These are phyloP conservation scores for Cornus controversa DNA, from an alignment of 148 eudicot genomes.

Conservation along the genomic window DNA sequence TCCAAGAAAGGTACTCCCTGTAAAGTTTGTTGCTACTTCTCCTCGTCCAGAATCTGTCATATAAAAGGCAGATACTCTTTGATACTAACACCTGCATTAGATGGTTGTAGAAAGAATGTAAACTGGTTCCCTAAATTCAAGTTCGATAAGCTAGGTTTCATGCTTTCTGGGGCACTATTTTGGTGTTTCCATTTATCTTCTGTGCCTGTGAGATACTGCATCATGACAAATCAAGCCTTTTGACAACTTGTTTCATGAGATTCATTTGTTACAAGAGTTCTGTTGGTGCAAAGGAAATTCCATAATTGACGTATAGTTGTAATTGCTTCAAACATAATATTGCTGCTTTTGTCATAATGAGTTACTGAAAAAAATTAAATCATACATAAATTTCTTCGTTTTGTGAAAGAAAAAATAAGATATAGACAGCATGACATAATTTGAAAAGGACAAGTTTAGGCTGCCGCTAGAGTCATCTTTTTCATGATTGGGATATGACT, in stretches of 20 bases:
- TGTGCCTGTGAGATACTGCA: background rate
- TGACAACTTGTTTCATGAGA: background rate
- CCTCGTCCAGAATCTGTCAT: background rate
- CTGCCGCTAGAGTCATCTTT: too few relatives aligned
- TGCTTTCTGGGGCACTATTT: background rate
- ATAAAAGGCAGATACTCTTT: background rate
- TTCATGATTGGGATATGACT: background rate
- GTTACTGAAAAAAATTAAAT: too few relatives aligned
- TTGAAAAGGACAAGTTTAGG: too few relatives aligned
- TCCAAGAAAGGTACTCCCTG: constrained; percentile 52
- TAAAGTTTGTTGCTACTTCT: background rate
- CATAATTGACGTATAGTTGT: too few relatives aligned
- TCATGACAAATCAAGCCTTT: background rate
- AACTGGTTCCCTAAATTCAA: too few relatives aligned
- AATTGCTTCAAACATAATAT: too few relatives aligned
- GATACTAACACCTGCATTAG: background rate
- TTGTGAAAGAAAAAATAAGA: too few relatives aligned
- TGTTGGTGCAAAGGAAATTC: background rate
- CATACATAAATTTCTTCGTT: too few relatives aligned
- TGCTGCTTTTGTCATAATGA: too few relatives aligned
- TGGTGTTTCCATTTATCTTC: background rate
- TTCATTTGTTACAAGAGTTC: background rate
- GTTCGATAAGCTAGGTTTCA: background rate
- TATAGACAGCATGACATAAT: too few relatives aligned
- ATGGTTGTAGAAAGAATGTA: background rate